A percentile compares a stretch with the other conserved stretches of the same genome.
Conservation (phyloP, 2,329 filamentous ascomycete species). For the Cladophialophora psammophila region DNA sequence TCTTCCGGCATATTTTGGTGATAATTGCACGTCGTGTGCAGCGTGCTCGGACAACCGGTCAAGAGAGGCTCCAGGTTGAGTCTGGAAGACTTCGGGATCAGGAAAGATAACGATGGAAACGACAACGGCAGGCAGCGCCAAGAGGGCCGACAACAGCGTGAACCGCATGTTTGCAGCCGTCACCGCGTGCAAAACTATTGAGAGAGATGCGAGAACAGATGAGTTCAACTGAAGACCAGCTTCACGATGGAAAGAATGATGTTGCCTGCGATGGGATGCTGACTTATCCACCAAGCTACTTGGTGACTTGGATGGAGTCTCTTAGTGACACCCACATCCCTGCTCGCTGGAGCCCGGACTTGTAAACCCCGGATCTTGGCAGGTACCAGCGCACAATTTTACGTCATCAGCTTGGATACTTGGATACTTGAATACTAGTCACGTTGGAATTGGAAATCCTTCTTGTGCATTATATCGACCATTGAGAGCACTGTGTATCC, state of each 20-base stretch:
- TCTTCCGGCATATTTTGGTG: not conserved
- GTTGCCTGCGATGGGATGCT: conserved; percentile 21
- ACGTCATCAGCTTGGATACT: not conserved
- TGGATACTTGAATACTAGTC: conserved; percentile 5
- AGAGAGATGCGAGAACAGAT: not conserved
- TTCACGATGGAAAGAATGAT: conserved; percentile 11
- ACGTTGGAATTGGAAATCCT: not conserved
- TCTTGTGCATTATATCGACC: not conserved
- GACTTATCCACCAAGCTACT: conserved; percentile 5
- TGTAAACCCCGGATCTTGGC: conserved; percentile 32
- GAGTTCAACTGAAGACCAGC: conserved; percentile 2
- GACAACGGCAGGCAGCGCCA: conserved; percentile 27
- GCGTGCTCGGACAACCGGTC: conserved; percentile 1
- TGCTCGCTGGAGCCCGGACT: not conserved
- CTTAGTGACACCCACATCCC: conserved; percentile 1
- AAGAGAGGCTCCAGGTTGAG: not conserved
- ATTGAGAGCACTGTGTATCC: not conserved
- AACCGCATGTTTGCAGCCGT: conserved; percentile 24
- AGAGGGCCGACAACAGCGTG: conserved; percentile 16
- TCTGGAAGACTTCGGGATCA: conserved; percentile 34
- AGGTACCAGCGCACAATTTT: conserved; percentile 19
- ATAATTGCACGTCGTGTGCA: not conserved
- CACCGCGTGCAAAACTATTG: not conserved
- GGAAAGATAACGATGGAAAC: conserved; percentile 35
- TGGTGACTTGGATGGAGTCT: not conserved